These are phyloP conservation scores for Pisolithus tinctorius DNA, from an alignment of 768 basidiomycete species.

Conservation along the genomic window DNA sequence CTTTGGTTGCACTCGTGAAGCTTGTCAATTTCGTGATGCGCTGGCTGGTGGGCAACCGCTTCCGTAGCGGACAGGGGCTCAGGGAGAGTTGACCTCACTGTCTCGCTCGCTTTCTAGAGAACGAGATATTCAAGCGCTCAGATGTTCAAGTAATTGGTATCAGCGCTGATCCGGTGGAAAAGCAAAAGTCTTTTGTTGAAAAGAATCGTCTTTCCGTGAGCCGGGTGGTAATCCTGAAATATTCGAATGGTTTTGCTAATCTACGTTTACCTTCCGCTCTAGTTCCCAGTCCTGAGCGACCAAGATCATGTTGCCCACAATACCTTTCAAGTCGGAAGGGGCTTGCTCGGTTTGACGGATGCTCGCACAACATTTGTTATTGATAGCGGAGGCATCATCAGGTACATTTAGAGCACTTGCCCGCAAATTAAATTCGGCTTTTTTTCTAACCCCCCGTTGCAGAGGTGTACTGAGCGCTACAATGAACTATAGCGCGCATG, in stretches of 20 bases:
- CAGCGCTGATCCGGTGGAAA: slow-evolving; percentile 63
- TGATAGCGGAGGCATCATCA: slow-evolving; percentile 61
- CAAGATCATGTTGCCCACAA: slow-evolving; percentile 52
- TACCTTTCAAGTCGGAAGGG: slow-evolving; percentile 59
- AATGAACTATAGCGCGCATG: slow-evolving; percentile 58
- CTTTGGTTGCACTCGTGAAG: slow-evolving; percentile 75
- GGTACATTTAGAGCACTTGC: slow-evolving; percentile 30
- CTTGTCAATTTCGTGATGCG: slow-evolving; percentile 78
- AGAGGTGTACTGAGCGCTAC: slow-evolving; percentile 57
- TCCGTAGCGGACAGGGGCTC: neutral
- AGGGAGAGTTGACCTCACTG: neutral
- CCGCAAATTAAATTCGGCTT: neutral
- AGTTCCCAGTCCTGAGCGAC: slow-evolving; percentile 83
- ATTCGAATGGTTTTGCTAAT: neutral
- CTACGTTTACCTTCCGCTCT: neutral
- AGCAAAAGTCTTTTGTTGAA: slow-evolving; percentile 71
- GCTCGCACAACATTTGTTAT: slow-evolving; percentile 73
- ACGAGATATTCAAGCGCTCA: slow-evolving; percentile 55
- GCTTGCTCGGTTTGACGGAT: slow-evolving; percentile 57
- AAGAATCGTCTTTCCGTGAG: slow-evolving; percentile 59
- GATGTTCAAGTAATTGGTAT: slow-evolving; percentile 68
- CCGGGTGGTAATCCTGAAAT: neutral
- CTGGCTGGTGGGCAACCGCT: slow-evolving; percentile 42
- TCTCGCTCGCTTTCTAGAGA: slow-evolving; percentile 34
- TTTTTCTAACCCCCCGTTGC: neutral